A percentile compares a stretch with the other conserved stretches of the same genome.
Evolutionary conservation across 2,329 filamentous ascomycete species (phyloP).

Genomic region (Akanthomyces lecanii): DNA sequence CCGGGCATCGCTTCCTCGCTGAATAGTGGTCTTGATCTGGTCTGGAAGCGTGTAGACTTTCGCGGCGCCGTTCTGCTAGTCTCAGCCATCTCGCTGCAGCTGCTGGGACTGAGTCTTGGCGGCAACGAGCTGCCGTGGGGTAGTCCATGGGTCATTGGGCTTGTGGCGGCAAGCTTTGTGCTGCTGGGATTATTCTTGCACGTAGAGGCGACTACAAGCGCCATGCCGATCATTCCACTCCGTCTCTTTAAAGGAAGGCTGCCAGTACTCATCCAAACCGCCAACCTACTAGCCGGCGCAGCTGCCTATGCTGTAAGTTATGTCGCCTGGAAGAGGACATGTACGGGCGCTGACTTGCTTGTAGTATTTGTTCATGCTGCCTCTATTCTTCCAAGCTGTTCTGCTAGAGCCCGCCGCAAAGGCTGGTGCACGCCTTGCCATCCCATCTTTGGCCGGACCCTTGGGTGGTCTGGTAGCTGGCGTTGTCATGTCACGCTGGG

Average conservation of each 20-base stretch:
- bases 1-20: slow-evolving; percentile 26
- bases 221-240: slow-evolving; percentile 52
- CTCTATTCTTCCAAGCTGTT: slow-evolving; percentile 66
- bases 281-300: slow-evolving; percentile 58
- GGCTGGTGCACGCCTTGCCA: slow-evolving; percentile 60
- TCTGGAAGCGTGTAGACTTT: slow-evolving; percentile 56
- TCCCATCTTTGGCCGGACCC: slow-evolving; percentile 58
- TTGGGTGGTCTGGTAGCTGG: slow-evolving; percentile 54
- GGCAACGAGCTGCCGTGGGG: slow-evolving; percentile 53
- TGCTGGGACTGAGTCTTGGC: slow-evolving; percentile 51
- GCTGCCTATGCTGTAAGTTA: slow-evolving; percentile 56
- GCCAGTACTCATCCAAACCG: slow-evolving; percentile 51
- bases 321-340: background rate
- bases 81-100: slow-evolving; percentile 52
- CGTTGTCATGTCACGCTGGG: slow-evolving; percentile 54
- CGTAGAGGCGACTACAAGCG: slow-evolving; percentile 46
- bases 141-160: slow-evolving; percentile 43
- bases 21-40: slow-evolving; percentile 30
- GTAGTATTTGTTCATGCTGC: slow-evolving; percentile 63
- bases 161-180: slow-evolving; percentile 39
- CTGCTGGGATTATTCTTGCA: slow-evolving; percentile 43
- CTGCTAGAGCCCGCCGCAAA: slow-evolving; percentile 59
- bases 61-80: slow-evolving; percentile 54
- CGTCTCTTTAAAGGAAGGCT: slow-evolving; percentile 53
- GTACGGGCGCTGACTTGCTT: background rate